Base-by-base conservation (phyloP, 2,329 filamentous ascomycete genomes). In the Myotisia sp. region DNA sequence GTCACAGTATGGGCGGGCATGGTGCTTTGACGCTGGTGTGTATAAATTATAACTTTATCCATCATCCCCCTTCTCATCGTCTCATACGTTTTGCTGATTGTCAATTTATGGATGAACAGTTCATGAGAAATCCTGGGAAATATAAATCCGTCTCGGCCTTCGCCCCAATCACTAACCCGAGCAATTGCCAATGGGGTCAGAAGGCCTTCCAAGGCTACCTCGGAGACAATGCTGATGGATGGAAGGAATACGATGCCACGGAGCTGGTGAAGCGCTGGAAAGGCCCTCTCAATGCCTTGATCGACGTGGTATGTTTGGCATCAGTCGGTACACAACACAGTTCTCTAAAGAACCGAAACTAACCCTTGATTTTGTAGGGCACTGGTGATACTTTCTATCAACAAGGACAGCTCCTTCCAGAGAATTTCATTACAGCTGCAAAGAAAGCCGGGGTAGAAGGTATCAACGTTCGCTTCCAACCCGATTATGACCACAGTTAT, bases 301-400 rank as follows among this genome's bases (percentile, higher is more conserved):
- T 98, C 48, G 87, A 98, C 53, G 84, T 94, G 39, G 79, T 83
- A 55, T 40, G 76, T 72, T 20, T 6, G 6, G 26, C 8, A 8
- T 18, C 2, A 17, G 16, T 10, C 4, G 9, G 19, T 12, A n/a
- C n/a, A n/a, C 9, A 17, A 16, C 6, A 16, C 17, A 17, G 12
- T 13, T 20, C 13, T 4, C 24, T 5, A 16, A 10, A 16, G 29
- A 29, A 37, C 8, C 2, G 10, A 27, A 4, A 13, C 24, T 20
- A 29, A 36, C 13, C n/a, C 12, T n/a, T n/a, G n/a, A n/a, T 34
- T 6, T 27, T 22, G 20, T 18, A 82, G 78, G 90, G 90, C 26
- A 93, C 85, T 3, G 84, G 74, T 16, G 90, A 98, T 65, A 84
- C 87, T 60, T 98, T 95, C 59, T 95, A 95, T 65, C 87, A 93